Evolutionary conservation across 164 flowering plant species (phyloP), one percentile per base, ranked within the genome.

Genomic region (Aristolochia fimbriata): DNA sequence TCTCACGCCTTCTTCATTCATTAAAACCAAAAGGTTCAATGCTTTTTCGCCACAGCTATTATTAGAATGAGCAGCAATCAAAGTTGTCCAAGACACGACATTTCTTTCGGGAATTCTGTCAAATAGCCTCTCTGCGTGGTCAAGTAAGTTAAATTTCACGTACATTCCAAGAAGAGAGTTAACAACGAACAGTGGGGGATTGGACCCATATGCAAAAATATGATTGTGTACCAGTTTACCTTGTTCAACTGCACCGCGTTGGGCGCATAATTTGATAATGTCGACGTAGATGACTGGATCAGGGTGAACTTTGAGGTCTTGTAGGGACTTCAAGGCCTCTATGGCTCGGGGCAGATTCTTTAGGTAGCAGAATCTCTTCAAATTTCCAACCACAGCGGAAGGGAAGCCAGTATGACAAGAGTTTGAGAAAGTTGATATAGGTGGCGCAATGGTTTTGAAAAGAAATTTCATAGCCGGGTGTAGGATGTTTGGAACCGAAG

Each of bases 81-180:
- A 73, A 0, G 95, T 87, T 6, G 98, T 85, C 98, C 96, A 91
- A 17, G 91, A 76, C 33, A 91, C 87, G 43, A 88, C 96, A 60
- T 88, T 85, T 72, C 83, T 69, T 8, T 80, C 81, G 30, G 70
- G 80, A 90, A 91, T 86, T 78, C 77, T 30, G 64, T 83, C 91
- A 62, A 91, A 87, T 85, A 88, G 50, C 0, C 51, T 31, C 55
- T 68, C 67, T 17, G 97, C 96, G 5, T 86, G 79, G 0, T 74
- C 76, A 57, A 91, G 56, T 2, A 82, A 55, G 46, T 68, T 61
- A 51, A 91, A 83, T 59, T 81, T 88, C 0, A 77, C 85, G 11
- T 79, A 87, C 96, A 87, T 86, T 37, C 56, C 77, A 51, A 91
- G 63, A 12, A 91, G 69, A 51, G 63, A 60, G 70, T 86, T 87